Percentiles rank a stretch among this genome's conserved stretches.
These are phyloP conservation scores for Trichoderma polysporum DNA, from an alignment of 2,329 filamentous ascomycete species.

Conservation along the genomic window DNA sequence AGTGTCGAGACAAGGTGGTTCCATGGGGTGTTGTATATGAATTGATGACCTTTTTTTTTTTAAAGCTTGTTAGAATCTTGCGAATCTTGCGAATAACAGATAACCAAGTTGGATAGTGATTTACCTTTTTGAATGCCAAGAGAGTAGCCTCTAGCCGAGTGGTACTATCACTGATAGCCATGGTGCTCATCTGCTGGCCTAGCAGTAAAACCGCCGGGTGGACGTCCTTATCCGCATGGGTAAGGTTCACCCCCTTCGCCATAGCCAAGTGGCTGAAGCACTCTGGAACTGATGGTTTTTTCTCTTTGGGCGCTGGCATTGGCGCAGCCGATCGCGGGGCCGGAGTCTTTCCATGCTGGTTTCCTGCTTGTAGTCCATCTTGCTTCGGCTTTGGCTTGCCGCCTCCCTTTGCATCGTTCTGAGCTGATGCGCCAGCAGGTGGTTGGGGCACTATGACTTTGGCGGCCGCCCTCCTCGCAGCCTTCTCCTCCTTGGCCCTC, in stretches of 20 bases:
- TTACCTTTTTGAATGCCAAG: conserved; percentile 81
- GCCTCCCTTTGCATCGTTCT: conserved; percentile 46
- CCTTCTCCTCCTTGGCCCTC: conserved; percentile 86
- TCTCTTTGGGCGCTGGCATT: conserved; percentile 46
- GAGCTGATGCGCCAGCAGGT: conserved; percentile 39
- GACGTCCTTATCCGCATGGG: conserved; percentile 70
- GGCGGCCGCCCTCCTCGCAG: conserved; percentile 73
- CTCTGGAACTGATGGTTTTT: conserved; percentile 62
- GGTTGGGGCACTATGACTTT: conserved; percentile 55
- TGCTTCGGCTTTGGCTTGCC: conserved; percentile 49
- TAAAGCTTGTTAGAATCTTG: not conserved
- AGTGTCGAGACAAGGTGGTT: conserved; percentile 82
- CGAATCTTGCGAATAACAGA: fast-evolving
- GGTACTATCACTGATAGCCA: conserved; percentile 85
- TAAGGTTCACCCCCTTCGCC: conserved; percentile 54
- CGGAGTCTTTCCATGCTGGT: conserved; percentile 37
- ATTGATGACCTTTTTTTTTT: conserved; percentile 69
- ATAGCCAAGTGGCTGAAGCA: conserved; percentile 83
- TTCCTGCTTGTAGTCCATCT: conserved; percentile 37
- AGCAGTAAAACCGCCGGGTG: conserved; percentile 82
- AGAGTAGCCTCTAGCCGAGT: conserved; percentile 85
- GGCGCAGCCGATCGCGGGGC: conserved; percentile 34
- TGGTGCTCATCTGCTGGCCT: conserved; percentile 86
- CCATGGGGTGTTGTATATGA: conserved; percentile 87
- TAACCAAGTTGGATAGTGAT: not conserved